Evolutionary conservation across 768 basidiomycete species (phyloP).

Genomic region (Trametopsis cervina): DNA sequence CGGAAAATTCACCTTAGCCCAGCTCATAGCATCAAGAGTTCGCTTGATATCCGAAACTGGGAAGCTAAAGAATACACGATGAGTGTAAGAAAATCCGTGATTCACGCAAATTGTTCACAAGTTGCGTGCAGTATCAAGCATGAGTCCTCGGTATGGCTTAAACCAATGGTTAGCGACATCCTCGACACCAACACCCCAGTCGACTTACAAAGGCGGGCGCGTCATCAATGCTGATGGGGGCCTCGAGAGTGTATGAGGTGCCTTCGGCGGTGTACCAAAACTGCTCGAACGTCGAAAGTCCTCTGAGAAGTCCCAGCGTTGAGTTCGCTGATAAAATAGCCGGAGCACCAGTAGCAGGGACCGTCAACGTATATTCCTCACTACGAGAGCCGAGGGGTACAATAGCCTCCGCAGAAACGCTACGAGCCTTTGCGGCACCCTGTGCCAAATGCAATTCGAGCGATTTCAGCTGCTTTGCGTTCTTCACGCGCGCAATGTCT

Average conservation of each 20-base stretch:
- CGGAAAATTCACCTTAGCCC: slow-evolving; percentile 35
- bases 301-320: slow-evolving; percentile 60
- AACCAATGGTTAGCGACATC: too few relatives aligned
- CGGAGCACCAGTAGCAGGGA: slow-evolving; percentile 44
- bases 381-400: slow-evolving; percentile 38
- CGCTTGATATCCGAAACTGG: slow-evolving; percentile 56
- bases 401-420: slow-evolving; percentile 47
- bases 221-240: slow-evolving; percentile 54
- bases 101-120: too few relatives aligned
- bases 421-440: slow-evolving; percentile 19
- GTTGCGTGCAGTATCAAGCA: slow-evolving; percentile 76
- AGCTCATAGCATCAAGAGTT: slow-evolving; percentile 70
- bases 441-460: slow-evolving; percentile 35
- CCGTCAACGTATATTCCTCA: slow-evolving; percentile 50
- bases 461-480: slow-evolving; percentile 33
- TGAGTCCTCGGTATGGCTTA: slow-evolving; percentile 66
- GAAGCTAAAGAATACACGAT: slow-evolving; percentile 35
- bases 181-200: too few relatives aligned
- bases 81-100: too few relatives aligned
- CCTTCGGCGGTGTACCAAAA: slow-evolving; percentile 46
- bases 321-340: slow-evolving; percentile 53
- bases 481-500: slow-evolving; percentile 30
- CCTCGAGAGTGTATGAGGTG: slow-evolving; percentile 43
- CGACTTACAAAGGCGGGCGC: slow-evolving; percentile 55
- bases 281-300: slow-evolving; percentile 62